These are phyloP conservation scores for Trichoderma aggressivum DNA, from an alignment of 2,329 filamentous ascomycete genomes.

Conservation along the genomic window DNA sequence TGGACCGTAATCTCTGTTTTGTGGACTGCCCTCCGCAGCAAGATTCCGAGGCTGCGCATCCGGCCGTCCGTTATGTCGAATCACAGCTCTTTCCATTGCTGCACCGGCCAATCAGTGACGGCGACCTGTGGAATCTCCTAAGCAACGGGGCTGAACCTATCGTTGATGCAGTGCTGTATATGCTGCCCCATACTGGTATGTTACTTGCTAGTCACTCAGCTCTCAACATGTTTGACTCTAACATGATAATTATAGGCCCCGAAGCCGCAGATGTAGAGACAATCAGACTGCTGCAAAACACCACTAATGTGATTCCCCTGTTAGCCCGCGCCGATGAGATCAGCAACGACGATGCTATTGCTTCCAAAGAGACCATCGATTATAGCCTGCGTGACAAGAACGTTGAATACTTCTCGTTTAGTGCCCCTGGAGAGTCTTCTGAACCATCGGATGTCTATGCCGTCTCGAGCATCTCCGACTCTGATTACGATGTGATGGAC, in stretches of 20 bases:
- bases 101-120: constrained; percentile 60
- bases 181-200: constrained; percentile 66
- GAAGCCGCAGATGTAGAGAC: constrained; percentile 60
- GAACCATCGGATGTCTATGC: constrained; percentile 58
- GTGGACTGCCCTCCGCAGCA: constrained; percentile 74
- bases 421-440: constrained; percentile 31
- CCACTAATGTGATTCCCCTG: constrained; percentile 83
- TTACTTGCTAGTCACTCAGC: constrained; percentile 25
- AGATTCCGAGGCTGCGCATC: constrained; percentile 37
- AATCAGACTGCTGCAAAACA: constrained; percentile 63
- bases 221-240: neutral
- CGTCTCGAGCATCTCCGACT: constrained; percentile 69
- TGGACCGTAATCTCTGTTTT: constrained; percentile 92
- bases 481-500: constrained; percentile 82
- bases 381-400: constrained; percentile 54
- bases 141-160: constrained; percentile 79
- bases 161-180: constrained; percentile 81
- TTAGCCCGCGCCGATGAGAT: constrained; percentile 74
- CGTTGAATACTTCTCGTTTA: constrained; percentile 66
- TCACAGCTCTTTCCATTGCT: constrained; percentile 32
- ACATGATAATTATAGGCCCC: constrained; percentile 29
- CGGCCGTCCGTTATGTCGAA: constrained; percentile 69
- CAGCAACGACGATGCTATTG: constrained; percentile 51
- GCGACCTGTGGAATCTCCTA: constrained; percentile 72
- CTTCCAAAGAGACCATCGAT: constrained; percentile 58